A percentile compares a stretch with the other conserved stretches of the same genome.
These are phyloP conservation scores for Chaetomium tenue DNA, from an alignment of 495 filamentous ascomycete genomes.

Conservation along the genomic window DNA sequence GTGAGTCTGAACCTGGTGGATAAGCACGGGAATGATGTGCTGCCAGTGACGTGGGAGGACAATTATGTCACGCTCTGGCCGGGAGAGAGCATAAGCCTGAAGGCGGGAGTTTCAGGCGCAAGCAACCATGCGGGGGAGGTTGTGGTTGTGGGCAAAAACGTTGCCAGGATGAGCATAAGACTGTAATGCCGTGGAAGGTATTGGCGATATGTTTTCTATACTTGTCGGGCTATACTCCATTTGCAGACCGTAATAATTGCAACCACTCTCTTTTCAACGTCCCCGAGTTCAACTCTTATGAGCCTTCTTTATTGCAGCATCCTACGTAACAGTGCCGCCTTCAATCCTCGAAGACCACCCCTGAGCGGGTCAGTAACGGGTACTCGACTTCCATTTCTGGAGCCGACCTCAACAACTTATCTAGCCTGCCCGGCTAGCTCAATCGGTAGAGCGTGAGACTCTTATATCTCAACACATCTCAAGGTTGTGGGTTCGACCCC, in stretches of 20 bases:
- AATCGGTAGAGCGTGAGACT: slow-evolving; percentile 84
- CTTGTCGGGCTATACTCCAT: too few relatives aligned
- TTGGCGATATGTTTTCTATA: too few relatives aligned
- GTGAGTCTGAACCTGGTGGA: slow-evolving; percentile 51
- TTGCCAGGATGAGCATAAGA: not conserved
- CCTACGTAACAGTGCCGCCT: too few relatives aligned
- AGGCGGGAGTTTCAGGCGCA: not conserved
- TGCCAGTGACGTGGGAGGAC: slow-evolving; percentile 58
- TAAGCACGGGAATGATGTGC: slow-evolving; percentile 41
- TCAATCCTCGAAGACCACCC: too few relatives aligned
- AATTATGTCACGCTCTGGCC: slow-evolving; percentile 65
- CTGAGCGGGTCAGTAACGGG: too few relatives aligned
- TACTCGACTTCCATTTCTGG: not conserved
- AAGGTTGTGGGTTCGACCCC: slow-evolving; percentile 21
- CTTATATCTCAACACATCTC: slow-evolving; percentile 47
- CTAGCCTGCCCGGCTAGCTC: slow-evolving; percentile 58
- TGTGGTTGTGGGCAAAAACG: slow-evolving; percentile 28
- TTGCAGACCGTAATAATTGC: too few relatives aligned
- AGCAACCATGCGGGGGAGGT: slow-evolving; percentile 16
- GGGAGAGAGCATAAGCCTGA: slow-evolving; percentile 46
- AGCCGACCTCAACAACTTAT: slow-evolving; percentile 2
- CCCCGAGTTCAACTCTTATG: too few relatives aligned
- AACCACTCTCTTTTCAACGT: too few relatives aligned
- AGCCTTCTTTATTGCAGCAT: too few relatives aligned
- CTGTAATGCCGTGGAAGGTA: too few relatives aligned